Evolutionary conservation across 192 early-diverging fungal species (phyloP), one percentile per base, ranked within the genome.

Genomic region (Lunasporangiospora selenospora): DNA sequence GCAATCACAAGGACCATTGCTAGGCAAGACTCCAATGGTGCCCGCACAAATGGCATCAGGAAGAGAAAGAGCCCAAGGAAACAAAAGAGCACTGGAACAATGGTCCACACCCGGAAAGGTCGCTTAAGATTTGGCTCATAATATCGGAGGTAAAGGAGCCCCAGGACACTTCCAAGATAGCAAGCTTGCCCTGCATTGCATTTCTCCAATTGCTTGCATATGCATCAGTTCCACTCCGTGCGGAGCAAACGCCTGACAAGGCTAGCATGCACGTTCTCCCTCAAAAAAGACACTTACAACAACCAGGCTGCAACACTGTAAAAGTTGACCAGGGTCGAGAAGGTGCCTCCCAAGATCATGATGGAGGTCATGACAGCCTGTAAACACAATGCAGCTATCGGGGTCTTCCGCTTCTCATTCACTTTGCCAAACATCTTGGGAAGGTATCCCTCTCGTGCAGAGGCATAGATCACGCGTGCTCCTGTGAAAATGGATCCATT

Each of bases 401-500:
- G 92, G 2, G 92, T 93, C 16, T 80, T 77, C 51, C 79, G 75
- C 33, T 52, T 71, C 9, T 79, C 33, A 51, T 81, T 83, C 9
- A 92, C 77, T 41, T 82, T 84, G 10, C 85, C 87, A 66, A 93
- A 85, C 37, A 89, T 70, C 30, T 79, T 49, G n/a, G 92, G 92
- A 23, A 87, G 54, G 62, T 93, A 85, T 12, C 84, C 83, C 33
- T 90, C 82, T 10, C 80, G 75, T 16, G 87, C 81, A 10, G 89
- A 85, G 7, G 86, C 87, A 58, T 87, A 85, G 23, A 88, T 83
- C 6, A 93, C 80, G 4, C 92, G 82, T 8, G 89, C 78, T 1
- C 89, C 88, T 0, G 89, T 87, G 61, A 92, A 93, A 33, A 93
- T 82, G 24, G 83, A 81, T 29, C 87, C 92, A 67, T 92, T 93